Conservation (phyloP, 2,329 filamentous ascomycete species). For the Colletotrichum lini region DNA sequence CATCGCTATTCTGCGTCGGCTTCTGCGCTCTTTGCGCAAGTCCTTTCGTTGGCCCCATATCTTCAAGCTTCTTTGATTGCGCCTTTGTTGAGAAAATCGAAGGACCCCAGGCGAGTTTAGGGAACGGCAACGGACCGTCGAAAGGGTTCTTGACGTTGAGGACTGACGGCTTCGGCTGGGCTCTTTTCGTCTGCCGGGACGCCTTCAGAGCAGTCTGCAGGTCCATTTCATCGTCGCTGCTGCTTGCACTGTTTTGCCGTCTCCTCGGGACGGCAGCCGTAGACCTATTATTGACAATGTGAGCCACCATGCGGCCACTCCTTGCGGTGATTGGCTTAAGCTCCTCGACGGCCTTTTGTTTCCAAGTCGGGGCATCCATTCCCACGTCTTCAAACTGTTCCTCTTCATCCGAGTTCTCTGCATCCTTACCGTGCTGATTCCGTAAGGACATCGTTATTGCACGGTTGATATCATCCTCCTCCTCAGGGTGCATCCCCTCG, state of each 20-base stretch:
- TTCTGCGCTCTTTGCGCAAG: slow-evolving; percentile 10
- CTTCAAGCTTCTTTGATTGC: slow-evolving; percentile 25
- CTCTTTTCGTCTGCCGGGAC: slow-evolving; percentile 73
- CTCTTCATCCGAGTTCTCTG: slow-evolving; percentile 56
- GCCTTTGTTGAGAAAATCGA: slow-evolving; percentile 67
- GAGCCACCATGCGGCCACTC: slow-evolving; percentile 76
- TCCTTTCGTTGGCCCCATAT: slow-evolving; percentile 31
- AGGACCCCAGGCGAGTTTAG: slow-evolving; percentile 82
- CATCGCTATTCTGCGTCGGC: slow-evolving; percentile 41
- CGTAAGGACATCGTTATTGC: slow-evolving; percentile 90
- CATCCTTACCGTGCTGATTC: slow-evolving; percentile 66
- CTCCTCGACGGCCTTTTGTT: slow-evolving; percentile 66
- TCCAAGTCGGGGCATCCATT: slow-evolving; percentile 65
- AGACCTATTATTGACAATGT: slow-evolving; percentile 81
- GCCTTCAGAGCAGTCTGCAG: slow-evolving; percentile 82
- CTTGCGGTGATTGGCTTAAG: slow-evolving; percentile 66
- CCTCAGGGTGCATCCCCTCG: slow-evolving; percentile 56
- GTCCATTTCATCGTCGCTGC: slow-evolving; percentile 85
- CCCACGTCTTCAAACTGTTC: slow-evolving; percentile 66
- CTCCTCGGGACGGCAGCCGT: slow-evolving; percentile 70
- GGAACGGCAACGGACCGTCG: slow-evolving; percentile 89
- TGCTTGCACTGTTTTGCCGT: slow-evolving; percentile 62
- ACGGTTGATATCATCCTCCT: slow-evolving; percentile 76
- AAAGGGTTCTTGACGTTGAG: slow-evolving; percentile 75
- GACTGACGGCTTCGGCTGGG: slow-evolving; percentile 55